Evolutionary conservation across 2,329 filamentous ascomycete species (phyloP).

Genomic region (Tolypocladium capitatum): DNA sequence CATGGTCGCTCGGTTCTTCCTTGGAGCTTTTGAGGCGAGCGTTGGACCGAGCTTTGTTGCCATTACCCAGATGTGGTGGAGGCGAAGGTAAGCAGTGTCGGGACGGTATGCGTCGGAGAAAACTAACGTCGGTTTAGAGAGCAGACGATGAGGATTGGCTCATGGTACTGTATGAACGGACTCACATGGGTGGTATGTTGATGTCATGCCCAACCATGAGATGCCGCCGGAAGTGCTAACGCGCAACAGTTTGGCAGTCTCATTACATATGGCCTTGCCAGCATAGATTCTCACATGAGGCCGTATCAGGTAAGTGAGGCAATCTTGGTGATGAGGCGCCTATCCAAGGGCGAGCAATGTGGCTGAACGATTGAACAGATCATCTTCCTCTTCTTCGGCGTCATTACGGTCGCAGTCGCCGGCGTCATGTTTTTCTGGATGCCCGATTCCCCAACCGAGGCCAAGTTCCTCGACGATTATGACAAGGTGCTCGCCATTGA

Average conservation of each 20-base stretch:
- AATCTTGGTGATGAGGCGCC: neutral
- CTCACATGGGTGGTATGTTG: conserved; percentile 36
- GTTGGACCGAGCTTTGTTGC: conserved; percentile 38
- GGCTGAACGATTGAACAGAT: conserved; percentile 18
- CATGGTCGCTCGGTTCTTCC: conserved; percentile 38
- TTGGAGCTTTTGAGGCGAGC: conserved; percentile 42
- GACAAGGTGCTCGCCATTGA: conserved; percentile 42
- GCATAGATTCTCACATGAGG: conserved; percentile 32
- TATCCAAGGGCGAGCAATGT: neutral
- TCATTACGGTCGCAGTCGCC: conserved; percentile 34
- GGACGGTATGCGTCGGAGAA: too few species aligned
- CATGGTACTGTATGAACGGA: conserved; percentile 50
- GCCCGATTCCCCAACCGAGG: conserved; percentile 36
- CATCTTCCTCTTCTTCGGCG: conserved; percentile 41
- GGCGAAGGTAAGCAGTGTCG: conserved; percentile 22
- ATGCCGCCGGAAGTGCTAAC: conserved; percentile 4
- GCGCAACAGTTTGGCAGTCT: conserved; percentile 33
- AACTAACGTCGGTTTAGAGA: conserved; percentile 22
- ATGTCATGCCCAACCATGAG: conserved; percentile 1
- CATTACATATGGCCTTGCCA: conserved; percentile 44
- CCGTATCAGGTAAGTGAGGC: conserved; percentile 33
- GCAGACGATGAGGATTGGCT: conserved; percentile 41
- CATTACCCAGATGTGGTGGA: conserved; percentile 50
- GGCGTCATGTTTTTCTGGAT: conserved; percentile 31
- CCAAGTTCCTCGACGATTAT: conserved; percentile 34